Conservation (phyloP, 345 rosid genomes). For the Rhodamnia argentea region DNA sequence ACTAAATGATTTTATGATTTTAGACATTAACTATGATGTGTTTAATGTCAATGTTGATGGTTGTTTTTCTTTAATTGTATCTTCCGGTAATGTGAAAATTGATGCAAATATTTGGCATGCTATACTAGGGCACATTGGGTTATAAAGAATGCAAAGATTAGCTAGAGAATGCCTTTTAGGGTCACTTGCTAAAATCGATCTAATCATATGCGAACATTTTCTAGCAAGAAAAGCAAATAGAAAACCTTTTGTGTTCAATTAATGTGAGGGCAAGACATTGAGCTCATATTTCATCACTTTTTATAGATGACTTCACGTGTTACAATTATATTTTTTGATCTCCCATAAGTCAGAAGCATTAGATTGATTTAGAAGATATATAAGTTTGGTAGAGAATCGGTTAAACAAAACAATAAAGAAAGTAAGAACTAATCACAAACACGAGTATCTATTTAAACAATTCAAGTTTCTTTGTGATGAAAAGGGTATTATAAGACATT, state of each 20-base stretch:
- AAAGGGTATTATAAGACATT: too few species aligned
- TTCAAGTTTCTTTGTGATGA: too few species aligned
- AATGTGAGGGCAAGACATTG: too few species aligned
- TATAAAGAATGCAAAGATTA: not conserved
- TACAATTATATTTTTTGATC: too few species aligned
- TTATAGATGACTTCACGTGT: too few species aligned
- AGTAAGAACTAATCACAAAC: too few species aligned
- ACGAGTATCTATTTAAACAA: too few species aligned
- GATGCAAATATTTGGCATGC: not conserved
- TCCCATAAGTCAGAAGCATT: too few species aligned
- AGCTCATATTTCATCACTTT: too few species aligned
- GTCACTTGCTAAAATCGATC: not conserved
- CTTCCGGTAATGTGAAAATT: not conserved
- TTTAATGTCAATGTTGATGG: not conserved
- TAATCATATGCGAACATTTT: not conserved
- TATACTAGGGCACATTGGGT: not conserved
- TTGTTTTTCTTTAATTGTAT: not conserved
- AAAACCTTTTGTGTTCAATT: not conserved
- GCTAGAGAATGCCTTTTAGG: not conserved
- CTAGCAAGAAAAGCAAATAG: not conserved
- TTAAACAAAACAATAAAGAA: too few species aligned
- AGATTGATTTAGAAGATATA: too few species aligned
- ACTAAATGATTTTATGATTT: not conserved
- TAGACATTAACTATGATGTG: not conserved
- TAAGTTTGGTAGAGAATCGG: too few species aligned